Evolutionary conservation across 768 basidiomycete genomes (phyloP), one percentile per base, ranked within the genome.

Genomic region (Leccinum disarticulatum): DNA sequence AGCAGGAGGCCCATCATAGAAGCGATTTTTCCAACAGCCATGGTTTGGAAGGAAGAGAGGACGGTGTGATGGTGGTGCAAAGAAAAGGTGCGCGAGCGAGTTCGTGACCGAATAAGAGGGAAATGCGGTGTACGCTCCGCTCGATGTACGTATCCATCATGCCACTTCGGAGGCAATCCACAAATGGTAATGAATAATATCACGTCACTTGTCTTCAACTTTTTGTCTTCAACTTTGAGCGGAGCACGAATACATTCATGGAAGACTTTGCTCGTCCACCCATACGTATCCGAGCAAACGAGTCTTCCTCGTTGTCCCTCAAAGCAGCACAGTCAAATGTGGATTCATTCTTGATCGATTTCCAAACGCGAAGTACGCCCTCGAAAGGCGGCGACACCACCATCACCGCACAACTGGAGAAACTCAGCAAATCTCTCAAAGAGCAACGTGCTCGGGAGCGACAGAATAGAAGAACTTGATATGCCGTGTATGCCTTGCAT

Each of bases 1-100:
- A 93, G 71, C 63, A 89, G 77, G 30, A 93, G 79, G 38, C 81
- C 76, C 61, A 92, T 73, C 83, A 87, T 86, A 14, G 72, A 61
- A 56, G 83, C 81, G 9, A 80, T 66, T 62, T 80, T 75, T 58
- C 79, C 81, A 87, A 91, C 86, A 13, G 63, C 61, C 68, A 70
- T 71, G 3, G 56, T 38, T 48, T 33, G 4, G 17, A n/a, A 22
- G 48, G n/a, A 13, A 41, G 15, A 8, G 46, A 15, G 17, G 13
- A 48, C 8, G 36, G 43, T 47, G 41, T 14, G 35, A 30, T 10
- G 9, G 54, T 31, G 52, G 49, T 30, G 30, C 17, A 1, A 10
- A 31, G 25, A 33, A 27, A 28, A 13, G 57, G 9, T 41, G 27
- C 8, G 52, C 19, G 31, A 57, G 11, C 25, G 31, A 43, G 14